Evolutionary conservation across 768 basidiomycete genomes (phyloP).

Genomic region (Lentinula raphanica): DNA sequence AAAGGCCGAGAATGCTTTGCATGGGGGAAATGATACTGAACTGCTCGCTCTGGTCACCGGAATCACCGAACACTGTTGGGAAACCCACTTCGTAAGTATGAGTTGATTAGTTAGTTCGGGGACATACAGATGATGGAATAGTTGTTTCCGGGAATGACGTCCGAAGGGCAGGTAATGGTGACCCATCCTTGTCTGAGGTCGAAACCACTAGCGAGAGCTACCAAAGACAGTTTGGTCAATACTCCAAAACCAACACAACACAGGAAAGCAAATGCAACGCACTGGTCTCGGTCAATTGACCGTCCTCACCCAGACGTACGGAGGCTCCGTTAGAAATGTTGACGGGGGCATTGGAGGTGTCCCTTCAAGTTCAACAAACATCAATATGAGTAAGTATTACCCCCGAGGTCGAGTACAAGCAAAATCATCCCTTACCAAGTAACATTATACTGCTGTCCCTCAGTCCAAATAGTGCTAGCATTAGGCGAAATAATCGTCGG

Average conservation of each 20-base stretch:
- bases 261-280: slow-evolving; percentile 8
- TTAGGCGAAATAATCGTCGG: slow-evolving; percentile 6
- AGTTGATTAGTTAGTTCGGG: not conserved
- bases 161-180: slow-evolving; percentile 13
- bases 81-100: not conserved
- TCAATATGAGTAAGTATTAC: no score
- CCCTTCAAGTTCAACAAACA: slow-evolving; percentile 19
- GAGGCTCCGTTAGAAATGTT: slow-evolving; percentile 19
- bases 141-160: slow-evolving; percentile 9
- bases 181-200: slow-evolving; percentile 15
- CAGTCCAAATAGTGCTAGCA: slow-evolving; percentile 1
- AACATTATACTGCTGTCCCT: slow-evolving; percentile 5
- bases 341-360: slow-evolving; percentile 13
- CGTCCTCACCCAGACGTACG: not conserved
- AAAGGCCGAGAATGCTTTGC: not conserved
- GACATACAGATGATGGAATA: slow-evolving; percentile 23
- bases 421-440: slow-evolving; percentile 15
- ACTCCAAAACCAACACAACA: not conserved
- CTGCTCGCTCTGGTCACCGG: slow-evolving; percentile 21
- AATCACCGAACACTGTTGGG: slow-evolving; percentile 26
- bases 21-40: slow-evolving; percentile 18
- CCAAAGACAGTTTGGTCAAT: not conserved
- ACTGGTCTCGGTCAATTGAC: slow-evolving; percentile 8
- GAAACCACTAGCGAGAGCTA: slow-evolving; percentile 16
- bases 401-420: slow-evolving; percentile 3